These are phyloP conservation scores for Carex pumila DNA, from an alignment of 176 grass and related monocot genomes.

Conservation along the genomic window DNA sequence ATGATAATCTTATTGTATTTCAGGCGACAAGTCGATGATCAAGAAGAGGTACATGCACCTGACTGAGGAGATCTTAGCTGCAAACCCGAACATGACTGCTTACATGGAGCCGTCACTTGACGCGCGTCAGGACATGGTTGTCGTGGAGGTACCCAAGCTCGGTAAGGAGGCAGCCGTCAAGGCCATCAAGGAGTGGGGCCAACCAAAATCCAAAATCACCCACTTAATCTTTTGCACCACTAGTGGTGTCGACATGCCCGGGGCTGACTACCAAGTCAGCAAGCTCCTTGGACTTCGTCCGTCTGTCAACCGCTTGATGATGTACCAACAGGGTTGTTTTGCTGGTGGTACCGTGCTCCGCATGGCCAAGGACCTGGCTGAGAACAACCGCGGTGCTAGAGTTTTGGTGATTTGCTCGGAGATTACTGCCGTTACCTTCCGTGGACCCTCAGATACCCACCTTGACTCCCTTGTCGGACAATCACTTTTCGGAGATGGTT, in stretches of 20 bases:
- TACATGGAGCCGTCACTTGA: slow-evolving; percentile 17
- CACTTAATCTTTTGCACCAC: slow-evolving; percentile 30
- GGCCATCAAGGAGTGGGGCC: slow-evolving; percentile 35
- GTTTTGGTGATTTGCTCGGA: slow-evolving; percentile 27
- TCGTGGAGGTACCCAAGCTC: slow-evolving; percentile 4
- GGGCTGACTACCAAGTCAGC: slow-evolving; percentile 27
- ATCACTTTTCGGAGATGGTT: slow-evolving; percentile 30
- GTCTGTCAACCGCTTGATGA: neutral
- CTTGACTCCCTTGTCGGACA: slow-evolving; percentile 18
- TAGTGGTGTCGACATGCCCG: slow-evolving; percentile 33
- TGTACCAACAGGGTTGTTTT: slow-evolving; percentile 29
- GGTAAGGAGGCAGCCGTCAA: slow-evolving; percentile 16
- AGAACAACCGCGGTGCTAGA: slow-evolving; percentile 31
- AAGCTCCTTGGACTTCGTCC: slow-evolving; percentile 23
- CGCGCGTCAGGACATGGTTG: slow-evolving; percentile 17
- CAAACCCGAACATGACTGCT: slow-evolving; percentile 7
- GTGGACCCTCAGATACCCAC: slow-evolving; percentile 20
- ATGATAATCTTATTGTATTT: neutral
- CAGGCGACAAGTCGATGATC: slow-evolving; percentile 36
- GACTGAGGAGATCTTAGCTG: slow-evolving; percentile 9
- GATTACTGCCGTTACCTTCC: slow-evolving; percentile 6
- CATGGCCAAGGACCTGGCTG: slow-evolving; percentile 37
- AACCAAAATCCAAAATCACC: slow-evolving; percentile 22
- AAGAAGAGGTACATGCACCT: slow-evolving; percentile 35
- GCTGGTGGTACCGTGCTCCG: slow-evolving; percentile 15